Base-by-base conservation (phyloP, 192 early-diverging fungal species). In the Phlyctochytrium bullatum region DNA sequence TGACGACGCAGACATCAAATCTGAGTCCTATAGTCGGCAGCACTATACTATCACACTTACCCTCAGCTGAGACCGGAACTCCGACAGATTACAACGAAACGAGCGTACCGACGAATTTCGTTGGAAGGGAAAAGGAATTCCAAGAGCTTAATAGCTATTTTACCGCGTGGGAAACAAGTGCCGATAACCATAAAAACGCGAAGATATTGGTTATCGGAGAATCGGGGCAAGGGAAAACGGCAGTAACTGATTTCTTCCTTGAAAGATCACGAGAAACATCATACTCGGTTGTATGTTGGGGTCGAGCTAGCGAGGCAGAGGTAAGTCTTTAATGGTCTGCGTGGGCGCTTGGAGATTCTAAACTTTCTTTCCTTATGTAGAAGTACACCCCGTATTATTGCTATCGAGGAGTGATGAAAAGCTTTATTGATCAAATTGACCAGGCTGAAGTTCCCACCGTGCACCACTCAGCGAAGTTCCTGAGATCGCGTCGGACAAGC, bases 371-470 rank as follows among this genome's bases (percentile, higher is more conserved):
- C 10, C 40, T 47, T 14, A 47, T 47, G 20, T 20, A 57, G 54
- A 25, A 14, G 27, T 57, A 6, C 20, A 57, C 54, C 27, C 54
- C 54, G 25, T 57, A 25, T 57, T 57, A 57, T 57, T 57, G 54
- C 27, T 57, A 47, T 20, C 6, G 40, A 47, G 40, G 40, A 6
- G 20, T 47, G 6, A 6, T 47, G 10, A 47, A 47, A 47, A 47
- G 20, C 40, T 47, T 47, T 20, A 47, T 20, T 6, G 40, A 47
- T 6, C 40, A 47, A 47, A 47, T 47, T 47, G 40, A 47, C 20
- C 20, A 14, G 40, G 6, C 40, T 20, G 40, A 47, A 47, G 6
- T 20, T 6, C 6, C 6, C 6, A 20, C 6, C 6, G 40, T 6
- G 20, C 40, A 47, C 20, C 40, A 47, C 20, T 47, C 40, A 47